Percentiles rank a stretch among this genome's conserved stretches.
These are phyloP conservation scores for Gnaphalium uliginosum DNA, from an alignment of 129 eudicot species.

Conservation along the genomic window DNA sequence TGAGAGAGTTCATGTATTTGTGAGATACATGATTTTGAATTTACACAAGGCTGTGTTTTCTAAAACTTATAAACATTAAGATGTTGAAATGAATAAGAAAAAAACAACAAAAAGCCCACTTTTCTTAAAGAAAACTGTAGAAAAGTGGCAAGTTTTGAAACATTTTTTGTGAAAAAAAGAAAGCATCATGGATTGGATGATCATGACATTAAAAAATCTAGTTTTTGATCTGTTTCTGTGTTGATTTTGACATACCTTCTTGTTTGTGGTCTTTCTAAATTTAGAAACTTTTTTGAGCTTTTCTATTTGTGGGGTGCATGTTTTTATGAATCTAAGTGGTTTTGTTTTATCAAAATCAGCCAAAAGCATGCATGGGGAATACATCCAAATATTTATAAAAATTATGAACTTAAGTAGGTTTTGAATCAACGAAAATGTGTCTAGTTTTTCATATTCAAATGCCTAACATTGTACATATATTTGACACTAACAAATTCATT, in stretches of 20 bases:
- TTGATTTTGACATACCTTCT: constrained; percentile 17
- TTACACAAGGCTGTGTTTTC: constrained; percentile 3
- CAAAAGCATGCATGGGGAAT: neutral
- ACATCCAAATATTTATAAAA: neutral
- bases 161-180: neutral
- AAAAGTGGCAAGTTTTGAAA: constrained; percentile 24
- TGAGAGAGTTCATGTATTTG: constrained; percentile 10
- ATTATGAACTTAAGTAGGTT: neutral
- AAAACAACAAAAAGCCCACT: constrained; percentile 5
- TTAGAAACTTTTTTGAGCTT: constrained; percentile 21
- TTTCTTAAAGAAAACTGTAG: constrained; percentile 19
- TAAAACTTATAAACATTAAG: neutral
- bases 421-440: no score
- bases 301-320: constrained; percentile 25
- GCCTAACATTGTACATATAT: no score
- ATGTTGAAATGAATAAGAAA: neutral
- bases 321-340: constrained; percentile 30
- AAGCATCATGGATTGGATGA: constrained; percentile 19
- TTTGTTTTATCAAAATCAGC: neutral
- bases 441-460: no score
- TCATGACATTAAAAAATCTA: constrained; percentile 14
- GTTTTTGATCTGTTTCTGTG: constrained; percentile 25
- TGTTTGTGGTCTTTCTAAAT: constrained; percentile 35
- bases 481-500: no score
- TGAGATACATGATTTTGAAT: constrained; percentile 23